These are phyloP conservation scores for Eremomyces bilateralis DNA, from an alignment of 495 filamentous ascomycete genomes.

Conservation along the genomic window DNA sequence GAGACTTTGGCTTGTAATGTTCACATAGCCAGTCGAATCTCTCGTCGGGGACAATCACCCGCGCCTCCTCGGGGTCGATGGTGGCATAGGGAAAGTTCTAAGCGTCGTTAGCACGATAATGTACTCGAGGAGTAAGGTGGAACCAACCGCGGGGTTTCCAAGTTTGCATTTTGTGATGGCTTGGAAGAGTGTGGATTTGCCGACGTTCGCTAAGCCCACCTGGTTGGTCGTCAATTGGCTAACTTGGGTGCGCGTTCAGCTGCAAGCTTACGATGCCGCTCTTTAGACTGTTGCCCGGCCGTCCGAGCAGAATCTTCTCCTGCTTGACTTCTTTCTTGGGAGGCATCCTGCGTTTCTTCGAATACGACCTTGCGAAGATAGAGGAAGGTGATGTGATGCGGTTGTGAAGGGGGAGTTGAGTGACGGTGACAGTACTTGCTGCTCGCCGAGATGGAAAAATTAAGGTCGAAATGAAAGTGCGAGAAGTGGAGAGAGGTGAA, in stretches of 20 bases:
- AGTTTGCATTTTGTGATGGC: conserved; percentile 95
- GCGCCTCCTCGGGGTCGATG: conserved; percentile 95
- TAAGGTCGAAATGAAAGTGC: conserved; percentile 37
- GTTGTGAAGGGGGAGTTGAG: conserved; percentile 5
- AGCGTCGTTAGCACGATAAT: too few relatives aligned
- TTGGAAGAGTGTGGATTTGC: conserved; percentile 98
- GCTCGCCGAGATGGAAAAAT: conserved; percentile 23
- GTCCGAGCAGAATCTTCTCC: conserved; percentile 71
- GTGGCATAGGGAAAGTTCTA: conserved; percentile 98
- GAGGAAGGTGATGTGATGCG: conserved; percentile 2
- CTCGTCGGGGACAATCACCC: conserved; percentile 91
- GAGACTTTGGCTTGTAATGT: conserved; percentile 92
- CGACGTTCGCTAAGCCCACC: conserved; percentile 98
- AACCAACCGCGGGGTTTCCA: conserved; percentile 80
- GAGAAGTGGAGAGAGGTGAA: conserved; percentile 21
- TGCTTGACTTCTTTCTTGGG: conserved; percentile 50
- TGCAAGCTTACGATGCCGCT: conserved; percentile 80
- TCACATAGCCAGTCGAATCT: conserved; percentile 89
- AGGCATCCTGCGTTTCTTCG: conserved; percentile 39
- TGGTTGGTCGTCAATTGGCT: conserved; percentile 19
- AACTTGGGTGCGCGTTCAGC: conserved; percentile 11
- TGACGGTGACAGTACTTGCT: conserved; percentile 37
- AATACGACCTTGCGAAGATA: conserved; percentile 10
- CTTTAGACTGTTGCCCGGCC: conserved; percentile 96
- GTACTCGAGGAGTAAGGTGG: too few relatives aligned